Conservation (phyloP, 371 early-diverging fungal genomes). For the Coemansia sp. region DNA sequence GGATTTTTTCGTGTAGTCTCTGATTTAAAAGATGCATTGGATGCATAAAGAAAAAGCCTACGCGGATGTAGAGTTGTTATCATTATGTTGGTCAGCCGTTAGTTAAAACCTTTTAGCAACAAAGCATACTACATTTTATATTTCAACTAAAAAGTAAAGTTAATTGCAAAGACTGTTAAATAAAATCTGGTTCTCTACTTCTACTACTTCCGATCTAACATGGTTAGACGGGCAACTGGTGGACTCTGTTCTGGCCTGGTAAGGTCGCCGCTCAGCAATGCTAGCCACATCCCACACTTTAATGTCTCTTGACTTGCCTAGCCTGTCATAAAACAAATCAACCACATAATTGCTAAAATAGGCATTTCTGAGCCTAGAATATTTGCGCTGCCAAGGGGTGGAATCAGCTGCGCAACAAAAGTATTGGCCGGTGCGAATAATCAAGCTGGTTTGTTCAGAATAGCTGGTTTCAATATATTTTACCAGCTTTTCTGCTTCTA, state of each 20-base stretch:
- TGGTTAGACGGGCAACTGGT: constrained; percentile 6
- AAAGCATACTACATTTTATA: too few relatives aligned
- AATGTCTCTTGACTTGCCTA: neutral
- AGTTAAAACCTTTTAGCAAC: too few relatives aligned
- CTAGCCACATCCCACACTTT: constrained; percentile 5
- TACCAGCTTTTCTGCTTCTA: constrained; percentile 2
- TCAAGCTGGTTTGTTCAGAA: neutral
- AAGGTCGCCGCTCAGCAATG: neutral
- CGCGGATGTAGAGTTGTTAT: too few relatives aligned
- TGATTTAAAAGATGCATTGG: too few relatives aligned
- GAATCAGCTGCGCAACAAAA: constrained; percentile 7
- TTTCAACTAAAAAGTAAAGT: neutral
- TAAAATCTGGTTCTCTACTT: constrained; percentile 11
- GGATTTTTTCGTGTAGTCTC: too few relatives aligned
- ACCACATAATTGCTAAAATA: neutral
- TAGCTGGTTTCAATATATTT: neutral
- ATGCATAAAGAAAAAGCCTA: too few relatives aligned
- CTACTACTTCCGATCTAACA: constrained; percentile 2
- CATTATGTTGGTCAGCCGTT: too few relatives aligned
- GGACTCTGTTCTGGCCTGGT: neutral
- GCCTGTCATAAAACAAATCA: neutral
- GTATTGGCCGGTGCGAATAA: constrained; percentile 8
- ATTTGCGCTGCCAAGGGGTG: constrained; percentile 30
- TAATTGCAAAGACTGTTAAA: constrained; percentile 11
- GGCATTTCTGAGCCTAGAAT: constrained; percentile 1